phyloP scores from a whole-genome alignment of 352 stramenopile genomes.

The Globisporangium parvum region DNA sequence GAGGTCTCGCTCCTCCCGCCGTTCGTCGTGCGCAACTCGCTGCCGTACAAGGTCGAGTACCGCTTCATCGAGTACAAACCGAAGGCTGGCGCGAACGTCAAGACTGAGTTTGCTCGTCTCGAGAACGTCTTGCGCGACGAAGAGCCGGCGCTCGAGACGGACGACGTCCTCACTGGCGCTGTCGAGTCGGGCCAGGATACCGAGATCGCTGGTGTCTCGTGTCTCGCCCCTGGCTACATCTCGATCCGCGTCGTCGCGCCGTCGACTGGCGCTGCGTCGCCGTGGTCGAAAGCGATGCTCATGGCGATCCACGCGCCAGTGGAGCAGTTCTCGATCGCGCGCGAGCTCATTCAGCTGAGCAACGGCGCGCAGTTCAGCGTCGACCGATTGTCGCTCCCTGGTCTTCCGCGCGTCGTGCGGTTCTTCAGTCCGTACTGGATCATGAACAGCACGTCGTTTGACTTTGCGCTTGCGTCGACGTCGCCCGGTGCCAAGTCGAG shows the following conservation, averaged over 20 bases:
- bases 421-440: conserved; percentile 85
- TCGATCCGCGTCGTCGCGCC: conserved; percentile 45
- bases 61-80: conserved; percentile 80
- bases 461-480: conserved; percentile 55
- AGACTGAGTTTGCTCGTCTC: conserved; percentile 51
- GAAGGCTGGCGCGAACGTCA: conserved; percentile 41
- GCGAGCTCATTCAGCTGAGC: conserved; percentile 47
- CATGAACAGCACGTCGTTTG: conserved; percentile 75
- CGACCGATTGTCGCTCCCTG: conserved; percentile 63
- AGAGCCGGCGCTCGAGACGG: conserved; percentile 17
- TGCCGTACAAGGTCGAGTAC: conserved; percentile 83
- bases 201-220: conserved; percentile 72
- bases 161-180: conserved; percentile 37
- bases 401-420: conserved; percentile 65
- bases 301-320: conserved; percentile 76
- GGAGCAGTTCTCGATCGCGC: conserved; percentile 67
- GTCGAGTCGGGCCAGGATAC: conserved; percentile 68
- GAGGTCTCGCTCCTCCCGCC: conserved; percentile 67
- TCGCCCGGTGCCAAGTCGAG: conserved; percentile 42
- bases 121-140: conserved; percentile 44
- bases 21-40: conserved; percentile 84
- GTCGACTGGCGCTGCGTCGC: conserved; percentile 26
- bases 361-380: conserved; percentile 59
- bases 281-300: conserved; percentile 79
- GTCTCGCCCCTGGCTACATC: conserved; percentile 65